Percentiles rank a stretch among this genome's conserved stretches.
These are phyloP conservation scores for Keqinozyma sinolaborantium DNA, from an alignment of 1,139 yeast genomes.

Conservation along the genomic window DNA sequence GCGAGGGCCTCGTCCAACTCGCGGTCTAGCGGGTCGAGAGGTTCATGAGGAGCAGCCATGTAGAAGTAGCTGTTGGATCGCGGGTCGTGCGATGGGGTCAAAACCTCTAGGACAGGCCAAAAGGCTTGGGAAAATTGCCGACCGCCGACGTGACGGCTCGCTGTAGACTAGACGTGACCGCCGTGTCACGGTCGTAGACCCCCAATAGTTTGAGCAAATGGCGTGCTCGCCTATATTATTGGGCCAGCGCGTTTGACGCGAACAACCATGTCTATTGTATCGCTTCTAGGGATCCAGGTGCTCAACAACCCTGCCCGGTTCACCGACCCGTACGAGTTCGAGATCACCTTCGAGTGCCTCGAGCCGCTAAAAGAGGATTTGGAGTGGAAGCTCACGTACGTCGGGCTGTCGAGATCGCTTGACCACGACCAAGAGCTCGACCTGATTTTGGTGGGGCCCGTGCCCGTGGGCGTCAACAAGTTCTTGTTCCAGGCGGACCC, in stretches of 20 bases:
- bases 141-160: not conserved
- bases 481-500: slow-evolving; percentile 94
- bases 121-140: slow-evolving; percentile 1
- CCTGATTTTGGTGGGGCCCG: slow-evolving; percentile 94
- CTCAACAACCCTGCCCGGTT: slow-evolving; percentile 94
- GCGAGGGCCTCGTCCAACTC: slow-evolving; percentile 8
- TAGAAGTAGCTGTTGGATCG: not conserved
- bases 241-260: slow-evolving; percentile 2
- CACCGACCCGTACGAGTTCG: slow-evolving; percentile 91
- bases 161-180: not conserved
- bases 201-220: not conserved
- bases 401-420: slow-evolving; percentile 87
- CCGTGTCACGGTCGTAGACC: not conserved
- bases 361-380: slow-evolving; percentile 91
- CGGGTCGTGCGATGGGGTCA: not conserved
- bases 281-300: slow-evolving; percentile 86
- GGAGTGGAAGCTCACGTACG: slow-evolving; percentile 97
- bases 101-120: too few species aligned
- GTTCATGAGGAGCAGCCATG: not conserved
- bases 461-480: slow-evolving; percentile 94
- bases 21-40: slow-evolving; percentile 2
- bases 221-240: slow-evolving; percentile 1
- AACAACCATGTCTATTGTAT: slow-evolving; percentile 82
- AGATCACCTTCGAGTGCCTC: slow-evolving; percentile 93
- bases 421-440: slow-evolving; percentile 97